phyloP scores from a whole-genome alignment of 495 filamentous ascomycete genomes.

The Staphylotrichum longicolle region DNA sequence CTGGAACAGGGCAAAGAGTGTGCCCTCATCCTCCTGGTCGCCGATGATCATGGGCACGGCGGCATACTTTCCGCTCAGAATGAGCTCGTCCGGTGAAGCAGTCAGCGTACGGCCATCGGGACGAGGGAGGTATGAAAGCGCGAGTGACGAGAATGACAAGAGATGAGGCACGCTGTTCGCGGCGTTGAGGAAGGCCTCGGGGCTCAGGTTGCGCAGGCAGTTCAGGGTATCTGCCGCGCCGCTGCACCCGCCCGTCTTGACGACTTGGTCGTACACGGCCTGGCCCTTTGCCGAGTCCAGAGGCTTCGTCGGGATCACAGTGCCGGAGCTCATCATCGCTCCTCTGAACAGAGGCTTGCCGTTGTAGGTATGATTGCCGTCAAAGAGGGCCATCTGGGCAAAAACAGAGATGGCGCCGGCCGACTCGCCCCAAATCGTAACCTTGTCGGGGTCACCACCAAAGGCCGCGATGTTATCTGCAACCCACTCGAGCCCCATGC shows the following conservation, averaged over 20 bases:
- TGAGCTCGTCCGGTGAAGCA: slow-evolving; percentile 54
- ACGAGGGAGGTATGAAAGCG: slow-evolving; percentile 63
- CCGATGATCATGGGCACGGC: slow-evolving; percentile 59
- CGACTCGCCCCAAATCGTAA: slow-evolving; percentile 75
- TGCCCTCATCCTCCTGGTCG: slow-evolving; percentile 61
- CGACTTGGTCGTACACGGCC: slow-evolving; percentile 61
- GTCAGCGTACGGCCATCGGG: slow-evolving; percentile 60
- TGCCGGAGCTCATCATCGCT: slow-evolving; percentile 72
- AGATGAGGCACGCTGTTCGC: slow-evolving; percentile 65
- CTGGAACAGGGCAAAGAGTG: slow-evolving; percentile 61
- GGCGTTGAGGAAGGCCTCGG: slow-evolving; percentile 59
- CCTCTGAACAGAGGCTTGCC: slow-evolving; percentile 66
- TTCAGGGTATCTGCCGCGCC: slow-evolving; percentile 53
- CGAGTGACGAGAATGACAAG: slow-evolving; percentile 60
- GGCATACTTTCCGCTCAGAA: slow-evolving; percentile 50
- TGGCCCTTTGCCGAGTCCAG: slow-evolving; percentile 65
- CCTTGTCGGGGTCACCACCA: slow-evolving; percentile 62
- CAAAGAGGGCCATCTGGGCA: slow-evolving; percentile 66
- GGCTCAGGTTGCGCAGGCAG: slow-evolving; percentile 61
- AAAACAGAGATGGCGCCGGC: slow-evolving; percentile 71
- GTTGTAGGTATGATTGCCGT: slow-evolving; percentile 67
- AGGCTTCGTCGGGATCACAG: slow-evolving; percentile 58
- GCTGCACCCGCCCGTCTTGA: slow-evolving; percentile 57
- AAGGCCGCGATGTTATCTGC: slow-evolving; percentile 65
- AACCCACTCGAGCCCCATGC: slow-evolving; percentile 63